These are phyloP conservation scores for Ustilago tritici DNA, from an alignment of 1,284 basidiomycete genomes.

Conservation along the genomic window DNA sequence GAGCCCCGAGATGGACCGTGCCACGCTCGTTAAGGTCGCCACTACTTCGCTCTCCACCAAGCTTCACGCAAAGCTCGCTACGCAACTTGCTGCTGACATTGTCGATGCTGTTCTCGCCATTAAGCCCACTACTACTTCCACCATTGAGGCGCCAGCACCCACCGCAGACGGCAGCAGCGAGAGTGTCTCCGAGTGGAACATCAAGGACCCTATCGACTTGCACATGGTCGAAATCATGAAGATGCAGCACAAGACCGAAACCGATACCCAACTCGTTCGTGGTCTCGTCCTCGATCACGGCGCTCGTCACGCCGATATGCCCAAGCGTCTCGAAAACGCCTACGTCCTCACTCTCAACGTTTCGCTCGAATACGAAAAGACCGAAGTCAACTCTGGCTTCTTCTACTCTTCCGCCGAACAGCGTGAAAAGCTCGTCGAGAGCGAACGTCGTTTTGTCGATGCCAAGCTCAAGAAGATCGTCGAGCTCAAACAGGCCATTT, in stretches of 20 bases:
- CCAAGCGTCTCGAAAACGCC: slow-evolving; percentile 96
- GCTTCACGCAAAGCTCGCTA: slow-evolving; percentile 84
- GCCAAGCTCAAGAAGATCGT: slow-evolving; percentile 96
- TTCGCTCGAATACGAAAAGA: slow-evolving; percentile 99
- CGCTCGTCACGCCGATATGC: slow-evolving; percentile 98
- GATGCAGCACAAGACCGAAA: slow-evolving; percentile 99
- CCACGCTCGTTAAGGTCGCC: slow-evolving; percentile 91
- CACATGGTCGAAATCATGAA: slow-evolving; percentile 99
- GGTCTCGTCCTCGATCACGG: slow-evolving; percentile 95
- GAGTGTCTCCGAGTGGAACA: slow-evolving; percentile 62
- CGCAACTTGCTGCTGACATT: slow-evolving; percentile 88
- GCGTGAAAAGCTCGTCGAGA: slow-evolving; percentile 97
- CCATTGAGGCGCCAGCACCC: slow-evolving; percentile 53
- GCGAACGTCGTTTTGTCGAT: slow-evolving; percentile 93
- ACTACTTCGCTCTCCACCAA: slow-evolving; percentile 96
- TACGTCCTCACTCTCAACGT: slow-evolving; percentile 97
- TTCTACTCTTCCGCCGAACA: slow-evolving; percentile 99
- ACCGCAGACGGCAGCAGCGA: slow-evolving; percentile 62
- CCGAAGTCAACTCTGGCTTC: slow-evolving; percentile 99
- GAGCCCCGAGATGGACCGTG: slow-evolving; percentile 81
- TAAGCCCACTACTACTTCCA: slow-evolving; percentile 70
- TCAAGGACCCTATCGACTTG: slow-evolving; percentile 83
- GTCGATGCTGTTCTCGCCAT: slow-evolving; percentile 96
- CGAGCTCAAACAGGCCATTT: slow-evolving; percentile 95
- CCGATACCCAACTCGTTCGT: slow-evolving; percentile 95